Evolutionary conservation across 352 stramenopile genomes (phyloP).

Genomic region (Phytophthora brassicae): DNA sequence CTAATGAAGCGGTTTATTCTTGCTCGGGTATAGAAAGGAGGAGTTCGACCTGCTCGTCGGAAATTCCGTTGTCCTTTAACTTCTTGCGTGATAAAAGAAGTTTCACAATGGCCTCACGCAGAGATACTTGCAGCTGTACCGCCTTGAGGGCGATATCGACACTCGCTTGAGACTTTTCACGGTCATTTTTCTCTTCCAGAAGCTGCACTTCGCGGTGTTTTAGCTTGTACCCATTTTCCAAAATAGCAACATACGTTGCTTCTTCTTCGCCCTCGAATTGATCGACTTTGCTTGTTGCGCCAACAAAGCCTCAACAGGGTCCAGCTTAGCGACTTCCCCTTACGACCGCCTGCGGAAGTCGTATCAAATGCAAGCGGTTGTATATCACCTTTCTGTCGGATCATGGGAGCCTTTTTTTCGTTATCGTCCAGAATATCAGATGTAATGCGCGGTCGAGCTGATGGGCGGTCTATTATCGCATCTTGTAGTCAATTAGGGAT

Average conservation of each 20-base stretch:
- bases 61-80: not conserved
- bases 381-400: not conserved
- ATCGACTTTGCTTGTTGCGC: no score
- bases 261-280: not conserved
- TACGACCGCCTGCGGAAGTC: not conserved
- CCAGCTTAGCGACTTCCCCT: not conserved
- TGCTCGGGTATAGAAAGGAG: no score
- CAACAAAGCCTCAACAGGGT: no score
- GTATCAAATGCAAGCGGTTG: not conserved
- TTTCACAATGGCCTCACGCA: not conserved
- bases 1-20: no score
- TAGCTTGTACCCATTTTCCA: not conserved
- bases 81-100: not conserved
- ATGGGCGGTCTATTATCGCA: not conserved
- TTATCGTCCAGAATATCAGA: not conserved
- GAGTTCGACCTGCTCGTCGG: no score
- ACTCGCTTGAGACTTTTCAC: not conserved
- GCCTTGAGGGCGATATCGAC: not conserved
- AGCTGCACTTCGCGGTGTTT: not conserved
- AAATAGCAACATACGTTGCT: not conserved
- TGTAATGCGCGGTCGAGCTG: not conserved
- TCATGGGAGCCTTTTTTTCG: not conserved
- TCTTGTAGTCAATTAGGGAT: not conserved
- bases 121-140: not conserved
- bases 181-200: no score